Evolutionary conservation across 495 filamentous ascomycete genomes (phyloP).

Genomic region (Aspergillus nidulans): DNA sequence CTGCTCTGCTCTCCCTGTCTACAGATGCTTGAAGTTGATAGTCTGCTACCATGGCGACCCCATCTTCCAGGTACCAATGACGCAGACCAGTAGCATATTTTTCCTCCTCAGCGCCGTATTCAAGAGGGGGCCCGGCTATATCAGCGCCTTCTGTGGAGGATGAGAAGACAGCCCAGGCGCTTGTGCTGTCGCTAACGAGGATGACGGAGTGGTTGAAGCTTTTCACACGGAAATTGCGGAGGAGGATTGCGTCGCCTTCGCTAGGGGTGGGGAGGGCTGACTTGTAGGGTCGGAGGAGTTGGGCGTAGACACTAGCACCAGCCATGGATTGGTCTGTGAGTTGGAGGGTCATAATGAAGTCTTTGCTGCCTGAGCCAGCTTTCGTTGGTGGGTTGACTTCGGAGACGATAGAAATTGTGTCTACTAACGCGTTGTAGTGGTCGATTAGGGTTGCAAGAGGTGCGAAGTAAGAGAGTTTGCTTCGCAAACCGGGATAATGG

Average conservation of each 20-base stretch:
- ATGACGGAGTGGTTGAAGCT: constrained; percentile 41
- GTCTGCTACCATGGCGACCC: constrained; percentile 36
- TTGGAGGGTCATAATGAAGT: constrained; percentile 64
- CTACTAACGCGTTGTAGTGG: constrained; percentile 51
- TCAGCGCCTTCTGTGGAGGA: constrained; percentile 39
- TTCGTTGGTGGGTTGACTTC: constrained; percentile 51
- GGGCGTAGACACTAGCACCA: constrained; percentile 46
- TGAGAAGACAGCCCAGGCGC: constrained; percentile 63
- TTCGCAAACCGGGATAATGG: constrained; percentile 51
- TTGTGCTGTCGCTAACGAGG: constrained; percentile 45
- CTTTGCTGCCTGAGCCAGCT: constrained; percentile 60
- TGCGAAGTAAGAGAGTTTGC: constrained; percentile 61
- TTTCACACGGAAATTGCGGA: constrained; percentile 68
- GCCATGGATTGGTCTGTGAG: constrained; percentile 62
- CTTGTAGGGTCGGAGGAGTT: constrained; percentile 71
- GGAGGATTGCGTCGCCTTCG: constrained; percentile 70
- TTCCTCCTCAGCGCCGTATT: constrained; percentile 56
- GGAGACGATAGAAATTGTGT: constrained; percentile 66
- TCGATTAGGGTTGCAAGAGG: constrained; percentile 59
- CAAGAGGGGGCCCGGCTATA: constrained; percentile 59
- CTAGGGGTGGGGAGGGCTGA: constrained; percentile 62
- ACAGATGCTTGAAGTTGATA: constrained; percentile 36
- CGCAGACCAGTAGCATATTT: constrained; percentile 51
- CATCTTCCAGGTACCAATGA: constrained; percentile 34
- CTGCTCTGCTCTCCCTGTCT: constrained; percentile 30